Percentiles rank a stretch among this genome's conserved stretches.
Evolutionary conservation across 805 yeast species (phyloP).

Genomic region (Jamesozyma spencerorum): DNA sequence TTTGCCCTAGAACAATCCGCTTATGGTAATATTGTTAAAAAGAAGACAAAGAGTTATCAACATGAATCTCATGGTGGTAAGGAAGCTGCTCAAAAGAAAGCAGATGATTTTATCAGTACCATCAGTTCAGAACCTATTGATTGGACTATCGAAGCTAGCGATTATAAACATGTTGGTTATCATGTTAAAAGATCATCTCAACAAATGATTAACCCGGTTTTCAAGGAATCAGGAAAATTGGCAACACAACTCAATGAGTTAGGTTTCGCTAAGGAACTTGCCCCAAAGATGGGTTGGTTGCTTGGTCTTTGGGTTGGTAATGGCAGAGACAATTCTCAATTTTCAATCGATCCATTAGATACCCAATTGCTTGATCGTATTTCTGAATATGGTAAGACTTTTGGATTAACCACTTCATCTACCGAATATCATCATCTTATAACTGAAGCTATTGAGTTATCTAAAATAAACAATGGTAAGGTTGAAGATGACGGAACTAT

Average conservation of each 20-base stretch:
- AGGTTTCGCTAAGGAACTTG: conserved; percentile 14
- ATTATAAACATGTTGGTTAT: conserved; percentile 21
- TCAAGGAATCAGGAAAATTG: background rate
- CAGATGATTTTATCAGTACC: conserved; percentile 17
- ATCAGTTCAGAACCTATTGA: conserved; percentile 20
- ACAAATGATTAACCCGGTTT: conserved; percentile 33
- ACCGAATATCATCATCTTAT: background rate
- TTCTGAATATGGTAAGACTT: conserved; percentile 6
- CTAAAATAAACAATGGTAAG: background rate
- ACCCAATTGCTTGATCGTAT: conserved; percentile 16
- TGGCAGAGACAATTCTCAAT: conserved; percentile 15
- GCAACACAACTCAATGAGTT: conserved; percentile 9
- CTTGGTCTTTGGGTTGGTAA: conserved; percentile 34
- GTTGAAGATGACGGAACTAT: background rate
- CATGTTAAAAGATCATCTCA: conserved; percentile 26
- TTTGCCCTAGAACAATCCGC: conserved; percentile 14
- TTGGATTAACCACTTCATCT: conserved; percentile 2
- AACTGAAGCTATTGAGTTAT: background rate
- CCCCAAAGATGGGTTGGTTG: conserved; percentile 26
- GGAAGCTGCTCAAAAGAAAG: conserved; percentile 12
- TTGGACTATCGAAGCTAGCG: conserved; percentile 37
- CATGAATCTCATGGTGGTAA: conserved; percentile 17
- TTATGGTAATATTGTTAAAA: conserved; percentile 6
- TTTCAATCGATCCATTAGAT: conserved; percentile 20
- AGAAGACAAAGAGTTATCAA: conserved; percentile 3